Evolutionary conservation across 768 basidiomycete genomes (phyloP), one percentile per base, ranked within the genome.

Genomic region (Omphalotus guepiniiformis): DNA sequence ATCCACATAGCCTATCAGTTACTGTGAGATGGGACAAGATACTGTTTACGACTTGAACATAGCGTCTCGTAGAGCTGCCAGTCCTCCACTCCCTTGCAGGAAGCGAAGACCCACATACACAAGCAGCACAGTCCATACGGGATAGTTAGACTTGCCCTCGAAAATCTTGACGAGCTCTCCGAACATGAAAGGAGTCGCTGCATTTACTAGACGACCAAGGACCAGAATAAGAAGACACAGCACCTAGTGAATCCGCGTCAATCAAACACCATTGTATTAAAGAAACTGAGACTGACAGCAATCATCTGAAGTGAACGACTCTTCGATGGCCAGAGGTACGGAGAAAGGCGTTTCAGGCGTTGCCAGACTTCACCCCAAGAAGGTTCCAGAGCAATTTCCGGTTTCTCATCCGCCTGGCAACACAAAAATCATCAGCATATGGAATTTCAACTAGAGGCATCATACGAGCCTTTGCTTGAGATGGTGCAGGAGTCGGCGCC

Each of bases 241-340:
- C 7, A 74, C 50, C 87, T 88, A 55, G 1, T 27, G 28, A 4
- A 42, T 36, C 11, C n/a, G n/a, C n/a, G n/a, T n/a, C n/a, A 46
- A 39, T 42, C 16, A 46, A 27, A 43, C 11, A 47, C 7, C 30
- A 43, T 43, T 36, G 49, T 18, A 42, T n/a, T 37, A 50, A 11
- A 29, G 43, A 27, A 51, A 50, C 22, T 52, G 46, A 39, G 29
- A 70, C 76, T 55, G 59, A 85, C 77, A 4, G 85, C 87, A 46
- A 88, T 65, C 34, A 84, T 58, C 63, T 93, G 91, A 3, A 95
- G 72, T 48, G 73, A 73, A 26, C 61, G 59, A 51, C 71, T 78
- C 53, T 81, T 85, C 27, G 74, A 73, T 4, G 93, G 93, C 91
- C 92, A 95, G 7, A 95, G 78, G 66, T 88, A 87, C 1, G 92